Conservation (phyloP, 1,139 yeast genomes). For the Kurtzmaniella quercitrusa region DNA sequence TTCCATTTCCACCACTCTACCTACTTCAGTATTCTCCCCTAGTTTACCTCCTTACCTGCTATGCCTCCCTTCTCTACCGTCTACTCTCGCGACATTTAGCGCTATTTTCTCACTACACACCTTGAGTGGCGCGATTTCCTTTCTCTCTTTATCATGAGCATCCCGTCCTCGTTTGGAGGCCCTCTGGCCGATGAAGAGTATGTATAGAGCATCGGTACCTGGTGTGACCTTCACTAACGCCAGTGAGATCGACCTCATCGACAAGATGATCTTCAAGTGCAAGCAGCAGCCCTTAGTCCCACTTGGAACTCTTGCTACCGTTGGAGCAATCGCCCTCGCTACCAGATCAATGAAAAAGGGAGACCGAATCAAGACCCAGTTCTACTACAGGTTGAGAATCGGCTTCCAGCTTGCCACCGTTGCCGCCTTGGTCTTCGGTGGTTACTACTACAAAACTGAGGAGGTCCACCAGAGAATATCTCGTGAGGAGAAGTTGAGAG, state of each 20-base stretch:
- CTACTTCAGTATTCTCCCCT: neutral
- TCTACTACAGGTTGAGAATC: conserved; percentile 86
- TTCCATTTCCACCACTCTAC: no score
- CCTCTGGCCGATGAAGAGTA: conserved; percentile 19
- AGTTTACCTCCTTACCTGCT: neutral
- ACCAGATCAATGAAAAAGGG: conserved; percentile 73
- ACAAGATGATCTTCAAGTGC: conserved; percentile 36
- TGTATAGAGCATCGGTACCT: no score
- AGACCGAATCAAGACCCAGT: conserved; percentile 70
- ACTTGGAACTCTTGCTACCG: conserved; percentile 70
- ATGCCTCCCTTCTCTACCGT: no score
- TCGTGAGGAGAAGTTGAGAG: conserved; percentile 58
- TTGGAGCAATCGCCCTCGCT: conserved; percentile 76
- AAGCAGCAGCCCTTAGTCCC: conserved; percentile 82
- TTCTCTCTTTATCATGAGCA: conserved; percentile 11
- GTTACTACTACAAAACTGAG: conserved; percentile 54
- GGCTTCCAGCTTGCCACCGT: conserved; percentile 81
- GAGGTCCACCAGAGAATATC: conserved; percentile 38
- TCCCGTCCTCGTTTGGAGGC: conserved; percentile 24
- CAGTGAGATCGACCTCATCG: conserved; percentile 28
- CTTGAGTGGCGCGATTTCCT: neutral
- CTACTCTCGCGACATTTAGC: no score
- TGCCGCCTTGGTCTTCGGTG: conserved; percentile 78
- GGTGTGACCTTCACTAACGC: no score
- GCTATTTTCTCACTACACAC: neutral